A percentile compares a stretch with the other conserved stretches of the same genome.
Conservation (phyloP, 805 yeast genomes). For the Kregervanrija delftensis region DNA sequence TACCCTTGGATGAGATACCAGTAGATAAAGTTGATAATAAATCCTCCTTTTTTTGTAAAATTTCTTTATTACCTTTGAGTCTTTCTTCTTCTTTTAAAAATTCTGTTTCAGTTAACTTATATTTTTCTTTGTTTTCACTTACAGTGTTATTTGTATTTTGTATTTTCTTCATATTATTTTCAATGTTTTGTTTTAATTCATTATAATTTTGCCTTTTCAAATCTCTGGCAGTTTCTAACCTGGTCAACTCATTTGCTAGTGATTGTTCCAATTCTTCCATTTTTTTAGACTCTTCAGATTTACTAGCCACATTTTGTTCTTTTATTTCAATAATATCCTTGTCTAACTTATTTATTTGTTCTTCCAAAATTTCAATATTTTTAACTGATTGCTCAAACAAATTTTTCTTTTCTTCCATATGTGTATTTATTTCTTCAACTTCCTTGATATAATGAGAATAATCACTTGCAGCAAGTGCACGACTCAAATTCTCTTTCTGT, state of each 20-base stretch:
- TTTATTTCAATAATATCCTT: slow-evolving; percentile 51
- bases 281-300: slow-evolving; percentile 53
- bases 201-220: slow-evolving; percentile 48
- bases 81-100: slow-evolving; percentile 36
- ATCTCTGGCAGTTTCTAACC: slow-evolving; percentile 58
- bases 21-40: slow-evolving; percentile 75
- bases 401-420: slow-evolving; percentile 34
- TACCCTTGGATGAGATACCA: slow-evolving; percentile 82
- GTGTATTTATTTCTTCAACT: slow-evolving; percentile 8
- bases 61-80: slow-evolving; percentile 40
- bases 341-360: slow-evolving; percentile 38
- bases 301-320: slow-evolving; percentile 45
- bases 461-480: slow-evolving; percentile 74
- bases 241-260: slow-evolving; percentile 55
- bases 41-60: slow-evolving; percentile 61
- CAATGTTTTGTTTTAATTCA: slow-evolving; percentile 40
- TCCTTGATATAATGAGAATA: slow-evolving; percentile 35
- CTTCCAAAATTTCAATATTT: slow-evolving; percentile 32
- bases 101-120: slow-evolving; percentile 36
- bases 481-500: slow-evolving; percentile 67
- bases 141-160: slow-evolving; percentile 20
- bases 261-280: slow-evolving; percentile 53
- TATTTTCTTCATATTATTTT: slow-evolving; percentile 26
- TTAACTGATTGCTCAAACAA: too few relatives aligned
- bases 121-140: slow-evolving; percentile 22